Conservation (phyloP, 306 rosid genomes). For the Mimosa pudica region DNA sequence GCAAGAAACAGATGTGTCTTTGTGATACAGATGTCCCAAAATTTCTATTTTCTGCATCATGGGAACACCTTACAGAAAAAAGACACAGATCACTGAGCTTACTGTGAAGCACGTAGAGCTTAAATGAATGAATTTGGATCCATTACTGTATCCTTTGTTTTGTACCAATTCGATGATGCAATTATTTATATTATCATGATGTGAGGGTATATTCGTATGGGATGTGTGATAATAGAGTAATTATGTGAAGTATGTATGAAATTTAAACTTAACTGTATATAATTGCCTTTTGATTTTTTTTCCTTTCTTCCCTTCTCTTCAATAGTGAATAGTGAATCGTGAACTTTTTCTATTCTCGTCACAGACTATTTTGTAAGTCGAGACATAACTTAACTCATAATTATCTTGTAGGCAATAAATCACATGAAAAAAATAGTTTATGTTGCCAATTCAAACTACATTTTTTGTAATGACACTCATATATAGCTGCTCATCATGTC, state of each 20-base stretch:
- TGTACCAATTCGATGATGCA: not conserved
- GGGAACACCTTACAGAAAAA: not conserved
- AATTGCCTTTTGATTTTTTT: no score
- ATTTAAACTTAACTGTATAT: not conserved
- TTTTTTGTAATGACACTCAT: no score
- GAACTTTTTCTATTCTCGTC: no score
- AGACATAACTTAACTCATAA: no score
- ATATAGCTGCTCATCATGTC: no score
- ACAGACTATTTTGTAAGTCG: no score
- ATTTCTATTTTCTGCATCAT: not conserved
- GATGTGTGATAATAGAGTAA: not conserved
- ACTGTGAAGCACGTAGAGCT: not conserved
- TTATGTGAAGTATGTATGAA: not conserved
- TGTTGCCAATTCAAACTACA: no score
- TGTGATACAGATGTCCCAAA: not conserved
- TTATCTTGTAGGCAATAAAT: no score
- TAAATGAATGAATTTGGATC: not conserved
- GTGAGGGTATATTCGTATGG: not conserved
- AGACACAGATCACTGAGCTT: not conserved
- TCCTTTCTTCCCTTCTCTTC: no score
- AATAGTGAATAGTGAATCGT: no score
- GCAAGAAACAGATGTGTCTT: not conserved
- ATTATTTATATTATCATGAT: not conserved
- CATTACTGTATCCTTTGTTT: not conserved
- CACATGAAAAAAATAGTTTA: no score